Conservation (phyloP, 768 basidiomycete genomes). For the Rhizopogon rudus region DNA sequence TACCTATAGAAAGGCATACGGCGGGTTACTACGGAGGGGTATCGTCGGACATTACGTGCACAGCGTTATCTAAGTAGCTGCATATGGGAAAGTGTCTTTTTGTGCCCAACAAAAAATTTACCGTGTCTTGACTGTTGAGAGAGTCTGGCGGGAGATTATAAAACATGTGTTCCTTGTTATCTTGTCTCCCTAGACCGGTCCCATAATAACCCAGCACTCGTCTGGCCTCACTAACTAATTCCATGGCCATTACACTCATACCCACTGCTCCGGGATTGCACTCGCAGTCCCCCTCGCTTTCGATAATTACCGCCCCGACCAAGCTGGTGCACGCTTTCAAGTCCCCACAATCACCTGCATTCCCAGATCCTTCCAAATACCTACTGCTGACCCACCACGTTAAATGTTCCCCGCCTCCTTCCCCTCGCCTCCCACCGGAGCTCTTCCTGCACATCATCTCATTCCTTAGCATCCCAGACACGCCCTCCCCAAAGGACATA, state of each 20-base stretch:
- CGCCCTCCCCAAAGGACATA: conserved; percentile 5
- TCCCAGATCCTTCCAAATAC: neutral
- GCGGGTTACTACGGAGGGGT: too few species aligned
- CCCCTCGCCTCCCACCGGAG: conserved; percentile 22
- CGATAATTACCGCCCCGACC: neutral
- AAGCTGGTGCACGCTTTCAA: neutral
- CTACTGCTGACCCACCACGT: neutral
- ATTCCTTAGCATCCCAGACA: conserved; percentile 13
- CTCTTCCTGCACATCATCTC: conserved; percentile 27
- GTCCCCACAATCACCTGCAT: neutral
- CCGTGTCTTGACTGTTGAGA: too few species aligned
- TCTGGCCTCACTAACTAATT: neutral
- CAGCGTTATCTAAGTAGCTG: too few species aligned
- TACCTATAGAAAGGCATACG: too few species aligned
- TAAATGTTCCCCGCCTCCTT: neutral
- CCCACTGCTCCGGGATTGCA: neutral
- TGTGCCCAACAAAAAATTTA: too few species aligned
- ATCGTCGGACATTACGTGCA: too few species aligned
- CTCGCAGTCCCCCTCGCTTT: neutral
- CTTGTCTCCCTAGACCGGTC: neutral
- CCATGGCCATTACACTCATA: neutral
- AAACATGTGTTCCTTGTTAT: neutral
- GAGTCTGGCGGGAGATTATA: too few species aligned
- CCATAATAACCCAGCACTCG: neutral
- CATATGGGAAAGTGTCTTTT: too few species aligned